phyloP scores from a whole-genome alignment of 495 filamentous ascomycete species.

The Penicillium turbatum region DNA sequence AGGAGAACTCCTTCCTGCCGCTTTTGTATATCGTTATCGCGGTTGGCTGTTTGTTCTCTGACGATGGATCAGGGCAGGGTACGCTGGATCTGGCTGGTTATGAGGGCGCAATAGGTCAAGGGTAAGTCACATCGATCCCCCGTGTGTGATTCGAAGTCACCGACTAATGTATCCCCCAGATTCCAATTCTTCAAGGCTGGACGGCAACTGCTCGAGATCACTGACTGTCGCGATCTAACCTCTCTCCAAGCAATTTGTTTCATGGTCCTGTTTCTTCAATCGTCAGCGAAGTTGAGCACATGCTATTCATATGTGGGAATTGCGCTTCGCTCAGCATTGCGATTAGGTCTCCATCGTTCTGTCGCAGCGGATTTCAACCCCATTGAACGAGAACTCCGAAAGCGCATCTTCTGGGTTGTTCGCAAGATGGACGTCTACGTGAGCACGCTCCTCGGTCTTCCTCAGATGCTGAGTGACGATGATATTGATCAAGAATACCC shows the following conservation, averaged over 20 bases:
- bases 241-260: slow-evolving; percentile 85
- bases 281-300: slow-evolving; percentile 82
- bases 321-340: slow-evolving; percentile 76
- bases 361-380: slow-evolving; percentile 71
- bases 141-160: not conserved
- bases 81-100: slow-evolving; percentile 55
- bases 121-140: slow-evolving; percentile 45
- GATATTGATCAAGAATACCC: slow-evolving; percentile 91
- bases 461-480: slow-evolving; percentile 76
- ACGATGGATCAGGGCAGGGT: slow-evolving; percentile 36
- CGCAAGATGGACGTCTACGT: slow-evolving; percentile 95
- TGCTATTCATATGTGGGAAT: slow-evolving; percentile 94
- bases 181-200: slow-evolving; percentile 81
- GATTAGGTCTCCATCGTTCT: slow-evolving; percentile 83
- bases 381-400: slow-evolving; percentile 77
- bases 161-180: slow-evolving; percentile 39
- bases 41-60: slow-evolving; percentile 77
- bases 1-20: slow-evolving; percentile 78
- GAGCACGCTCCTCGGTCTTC: slow-evolving; percentile 81
- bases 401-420: slow-evolving; percentile 85
- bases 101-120: slow-evolving; percentile 72
- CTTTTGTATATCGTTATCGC: slow-evolving; percentile 80
- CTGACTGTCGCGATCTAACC: slow-evolving; percentile 80
- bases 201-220: slow-evolving; percentile 79
- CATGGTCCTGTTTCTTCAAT: slow-evolving; percentile 91